Conservation (phyloP, 345 rosid genomes). For the Arabis alpina region DNA sequence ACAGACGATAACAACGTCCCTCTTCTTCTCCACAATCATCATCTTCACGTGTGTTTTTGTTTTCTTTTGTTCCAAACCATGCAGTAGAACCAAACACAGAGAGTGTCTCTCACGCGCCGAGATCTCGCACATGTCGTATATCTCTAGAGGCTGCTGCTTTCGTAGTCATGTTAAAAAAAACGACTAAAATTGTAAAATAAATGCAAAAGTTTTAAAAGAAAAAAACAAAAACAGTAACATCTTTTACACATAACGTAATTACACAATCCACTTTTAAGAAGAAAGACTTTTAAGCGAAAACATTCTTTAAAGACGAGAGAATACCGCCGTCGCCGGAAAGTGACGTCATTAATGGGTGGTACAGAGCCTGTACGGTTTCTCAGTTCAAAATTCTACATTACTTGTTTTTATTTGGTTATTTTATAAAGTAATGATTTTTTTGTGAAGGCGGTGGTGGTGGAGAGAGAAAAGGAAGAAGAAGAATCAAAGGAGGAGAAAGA, state of each 20-base stretch:
- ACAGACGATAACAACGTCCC: slow-evolving; percentile 28
- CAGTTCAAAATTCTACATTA: neutral
- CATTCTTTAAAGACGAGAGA: slow-evolving; percentile 31
- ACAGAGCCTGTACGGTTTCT: slow-evolving; percentile 51
- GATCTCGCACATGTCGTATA: slow-evolving; percentile 27
- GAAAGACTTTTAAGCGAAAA: slow-evolving; percentile 25
- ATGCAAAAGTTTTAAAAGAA: slow-evolving; percentile 2
- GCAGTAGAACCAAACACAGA: slow-evolving; percentile 16
- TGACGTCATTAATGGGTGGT: slow-evolving; percentile 62
- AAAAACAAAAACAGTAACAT: slow-evolving; percentile 35
- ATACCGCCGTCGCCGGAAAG: slow-evolving; percentile 47
- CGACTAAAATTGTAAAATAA: neutral
- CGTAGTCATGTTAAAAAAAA: slow-evolving; percentile 8
- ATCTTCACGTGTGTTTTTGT: slow-evolving; percentile 36
- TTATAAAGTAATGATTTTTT: neutral
- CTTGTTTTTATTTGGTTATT: neutral
- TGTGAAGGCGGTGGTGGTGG: slow-evolving; percentile 50
- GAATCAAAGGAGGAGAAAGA: slow-evolving; percentile 42
- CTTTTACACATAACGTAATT: slow-evolving; percentile 29
- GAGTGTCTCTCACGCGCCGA: slow-evolving; percentile 33
- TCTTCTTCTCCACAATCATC: neutral
- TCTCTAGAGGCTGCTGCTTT: slow-evolving; percentile 13
- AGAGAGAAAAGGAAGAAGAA: slow-evolving; percentile 57
- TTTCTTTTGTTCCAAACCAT: slow-evolving; percentile 10
- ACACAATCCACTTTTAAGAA: neutral